Conservation (phyloP, 805 yeast species). For the Barnettozyma botsteinii region DNA sequence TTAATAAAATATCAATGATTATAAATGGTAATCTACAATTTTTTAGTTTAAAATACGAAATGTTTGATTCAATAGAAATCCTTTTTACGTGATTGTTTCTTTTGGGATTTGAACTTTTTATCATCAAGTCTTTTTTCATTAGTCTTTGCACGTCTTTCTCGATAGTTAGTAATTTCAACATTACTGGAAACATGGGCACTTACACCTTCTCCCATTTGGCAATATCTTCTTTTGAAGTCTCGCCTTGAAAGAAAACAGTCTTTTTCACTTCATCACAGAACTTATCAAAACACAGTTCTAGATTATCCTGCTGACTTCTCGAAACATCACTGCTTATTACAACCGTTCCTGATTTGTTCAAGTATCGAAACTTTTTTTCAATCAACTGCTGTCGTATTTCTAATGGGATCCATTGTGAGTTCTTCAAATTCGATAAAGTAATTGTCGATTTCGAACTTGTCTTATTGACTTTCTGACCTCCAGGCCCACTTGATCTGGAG, state of each 20-base stretch:
- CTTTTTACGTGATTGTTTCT: slow-evolving; percentile 31
- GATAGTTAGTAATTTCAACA: background rate
- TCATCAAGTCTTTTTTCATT: slow-evolving; percentile 31
- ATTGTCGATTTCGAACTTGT: slow-evolving; percentile 60
- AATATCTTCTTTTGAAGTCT: slow-evolving; percentile 39
- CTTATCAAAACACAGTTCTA: slow-evolving; percentile 54
- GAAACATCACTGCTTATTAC: slow-evolving; percentile 55
- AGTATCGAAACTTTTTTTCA: slow-evolving; percentile 40
- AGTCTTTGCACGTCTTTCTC: slow-evolving; percentile 18
- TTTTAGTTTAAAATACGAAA: no score
- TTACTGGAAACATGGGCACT: background rate
- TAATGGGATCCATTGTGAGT: slow-evolving; percentile 54
- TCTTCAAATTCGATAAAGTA: slow-evolving; percentile 40
- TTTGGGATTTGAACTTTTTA: slow-evolving; percentile 34
- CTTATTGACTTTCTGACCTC: slow-evolving; percentile 85
- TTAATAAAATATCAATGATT: no score
- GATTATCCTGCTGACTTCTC: slow-evolving; percentile 54
- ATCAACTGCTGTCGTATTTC: slow-evolving; percentile 39
- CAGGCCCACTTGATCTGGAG: slow-evolving; percentile 73
- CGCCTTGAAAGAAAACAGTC: slow-evolving; percentile 42
- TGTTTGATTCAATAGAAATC: slow-evolving; percentile 2
- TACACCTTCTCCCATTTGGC: slow-evolving; percentile 44
- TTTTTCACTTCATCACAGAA: slow-evolving; percentile 46
- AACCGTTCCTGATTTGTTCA: slow-evolving; percentile 46
- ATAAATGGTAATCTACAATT: no score